phyloP scores from a whole-genome alignment of 1,139 yeast species.

The Geotrichum fermentans region DNA sequence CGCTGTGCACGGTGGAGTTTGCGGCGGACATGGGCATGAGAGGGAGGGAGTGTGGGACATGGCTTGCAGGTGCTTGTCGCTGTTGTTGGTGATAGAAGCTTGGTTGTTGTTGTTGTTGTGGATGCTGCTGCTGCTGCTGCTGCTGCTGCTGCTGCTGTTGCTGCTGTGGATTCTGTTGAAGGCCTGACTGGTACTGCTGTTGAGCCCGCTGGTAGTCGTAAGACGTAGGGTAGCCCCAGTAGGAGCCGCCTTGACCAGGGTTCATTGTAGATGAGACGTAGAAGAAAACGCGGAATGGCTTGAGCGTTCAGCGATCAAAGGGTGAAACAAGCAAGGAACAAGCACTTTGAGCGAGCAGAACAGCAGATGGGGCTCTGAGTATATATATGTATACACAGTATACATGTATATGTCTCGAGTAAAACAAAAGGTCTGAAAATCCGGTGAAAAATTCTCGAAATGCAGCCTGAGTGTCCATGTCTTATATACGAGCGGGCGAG shows the following conservation, averaged over 20 bases:
- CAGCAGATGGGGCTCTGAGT: too few relatives aligned
- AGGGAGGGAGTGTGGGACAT: not conserved
- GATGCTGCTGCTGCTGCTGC: slow-evolving; percentile 1
- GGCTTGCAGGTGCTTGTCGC: slow-evolving; percentile 1
- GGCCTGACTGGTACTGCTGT: not conserved
- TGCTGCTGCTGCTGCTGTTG: not conserved
- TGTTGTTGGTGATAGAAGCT: slow-evolving; percentile 3
- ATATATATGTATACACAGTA: too few relatives aligned
- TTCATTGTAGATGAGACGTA: not conserved
- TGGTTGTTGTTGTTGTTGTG: slow-evolving; percentile 6
- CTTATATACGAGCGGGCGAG: too few relatives aligned
- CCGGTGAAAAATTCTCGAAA: too few relatives aligned
- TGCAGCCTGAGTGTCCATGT: too few relatives aligned
- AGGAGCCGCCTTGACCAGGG: not conserved
- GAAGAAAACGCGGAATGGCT: not conserved
- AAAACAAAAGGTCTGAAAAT: too few relatives aligned
- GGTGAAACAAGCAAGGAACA: too few relatives aligned
- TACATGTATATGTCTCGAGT: too few relatives aligned
- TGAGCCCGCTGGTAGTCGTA: not conserved
- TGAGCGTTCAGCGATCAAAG: too few relatives aligned
- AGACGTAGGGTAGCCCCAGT: not conserved
- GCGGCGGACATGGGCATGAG: slow-evolving; percentile 9
- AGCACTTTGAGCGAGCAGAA: too few relatives aligned
- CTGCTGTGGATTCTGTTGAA: not conserved
- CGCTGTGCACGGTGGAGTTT: slow-evolving; percentile 9